Evolutionary conservation across 2,329 filamentous ascomycete species (phyloP), one percentile per base, ranked within the genome.

Genomic region (Cryoendolithus antarcticus): DNA sequence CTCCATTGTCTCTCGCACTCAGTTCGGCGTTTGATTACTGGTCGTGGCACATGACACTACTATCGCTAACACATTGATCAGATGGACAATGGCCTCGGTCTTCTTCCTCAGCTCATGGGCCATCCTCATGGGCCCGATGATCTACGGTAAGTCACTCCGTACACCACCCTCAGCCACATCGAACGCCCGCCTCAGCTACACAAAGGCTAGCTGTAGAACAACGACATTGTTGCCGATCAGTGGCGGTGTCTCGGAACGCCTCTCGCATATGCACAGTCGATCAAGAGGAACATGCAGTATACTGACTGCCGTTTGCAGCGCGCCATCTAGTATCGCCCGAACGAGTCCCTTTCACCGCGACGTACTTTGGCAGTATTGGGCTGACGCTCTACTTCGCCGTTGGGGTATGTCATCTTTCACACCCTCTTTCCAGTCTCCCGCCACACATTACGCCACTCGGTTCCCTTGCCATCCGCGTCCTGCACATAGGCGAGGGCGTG

Each of bases 21-120:
- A 21, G 6, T 21, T 21, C 19, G 19, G 19, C 19, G 19, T 21
- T 21, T 21, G 19, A 21, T 21, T 21, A 21, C n/a, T 30, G 15
- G 29, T 13, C 37, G 13, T 9, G 9, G 12, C 37, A 27, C 19
- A 21, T 21, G 19, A 21, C 19, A 3, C 19, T 21, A 21, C 19
- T 21, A 21, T 21, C 19, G 19, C 19, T 21, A 21, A 21, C 19
- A 21, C 19, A 21, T 21, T 21, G 19, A 21, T 40, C 38, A 96
- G 91, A 69, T 98, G 91, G 91, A 86, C 89, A 36, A 78, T 95
- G 60, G 91, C 88, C 40, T 95, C 89, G 35, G 58, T 83, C 35
- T 72, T 98, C 49, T 96, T 96, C 69, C 72, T 96, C 53, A 75
- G 77, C 51, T 94, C 88, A 51, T 98, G 91, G 74, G 86, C 86